These are phyloP conservation scores for Epichloe amarillans DNA, from an alignment of 2,329 filamentous ascomycete species.

Conservation along the genomic window DNA sequence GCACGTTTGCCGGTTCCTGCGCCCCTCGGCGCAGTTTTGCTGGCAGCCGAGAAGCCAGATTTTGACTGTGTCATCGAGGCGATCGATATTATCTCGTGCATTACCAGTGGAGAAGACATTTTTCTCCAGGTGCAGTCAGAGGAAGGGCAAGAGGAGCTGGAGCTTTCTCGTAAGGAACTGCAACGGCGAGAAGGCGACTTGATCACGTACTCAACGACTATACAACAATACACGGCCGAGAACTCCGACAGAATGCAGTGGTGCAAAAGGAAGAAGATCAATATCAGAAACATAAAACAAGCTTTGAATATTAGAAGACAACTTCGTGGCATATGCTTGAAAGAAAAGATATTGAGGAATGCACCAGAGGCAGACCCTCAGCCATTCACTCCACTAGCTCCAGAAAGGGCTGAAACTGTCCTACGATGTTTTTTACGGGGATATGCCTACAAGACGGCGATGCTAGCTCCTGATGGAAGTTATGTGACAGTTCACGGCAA, in stretches of 20 bases:
- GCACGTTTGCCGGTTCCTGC: slow-evolving; percentile 74
- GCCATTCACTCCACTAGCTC: slow-evolving; percentile 39
- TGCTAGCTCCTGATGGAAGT: slow-evolving; percentile 45
- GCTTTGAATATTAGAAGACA: slow-evolving; percentile 50
- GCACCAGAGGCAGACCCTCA: slow-evolving; percentile 38
- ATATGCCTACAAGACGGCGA: slow-evolving; percentile 47
- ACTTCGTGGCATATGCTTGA: slow-evolving; percentile 41
- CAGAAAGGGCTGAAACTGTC: slow-evolving; percentile 39
- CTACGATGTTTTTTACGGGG: slow-evolving; percentile 50
- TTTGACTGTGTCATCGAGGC: slow-evolving; percentile 65
- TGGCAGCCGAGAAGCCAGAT: slow-evolving; percentile 61
- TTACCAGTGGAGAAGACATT: slow-evolving; percentile 50
- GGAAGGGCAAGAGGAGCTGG: slow-evolving; percentile 39
- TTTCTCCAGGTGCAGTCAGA: slow-evolving; percentile 47
- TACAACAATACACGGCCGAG: slow-evolving; percentile 47
- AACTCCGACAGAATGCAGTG: slow-evolving; percentile 40
- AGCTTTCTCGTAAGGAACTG: slow-evolving; percentile 41
- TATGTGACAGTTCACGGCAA: slow-evolving; percentile 48
- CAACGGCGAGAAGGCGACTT: slow-evolving; percentile 50
- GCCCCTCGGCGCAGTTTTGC: slow-evolving; percentile 64
- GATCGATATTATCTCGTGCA: slow-evolving; percentile 66
- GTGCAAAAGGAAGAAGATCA: slow-evolving; percentile 46
- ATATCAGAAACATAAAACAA: slow-evolving; percentile 47
- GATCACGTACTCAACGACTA: slow-evolving; percentile 49
- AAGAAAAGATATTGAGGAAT: slow-evolving; percentile 35